These are phyloP conservation scores for Orychophragmus violaceus DNA, from an alignment of 345 rosid genomes.

Conservation along the genomic window DNA sequence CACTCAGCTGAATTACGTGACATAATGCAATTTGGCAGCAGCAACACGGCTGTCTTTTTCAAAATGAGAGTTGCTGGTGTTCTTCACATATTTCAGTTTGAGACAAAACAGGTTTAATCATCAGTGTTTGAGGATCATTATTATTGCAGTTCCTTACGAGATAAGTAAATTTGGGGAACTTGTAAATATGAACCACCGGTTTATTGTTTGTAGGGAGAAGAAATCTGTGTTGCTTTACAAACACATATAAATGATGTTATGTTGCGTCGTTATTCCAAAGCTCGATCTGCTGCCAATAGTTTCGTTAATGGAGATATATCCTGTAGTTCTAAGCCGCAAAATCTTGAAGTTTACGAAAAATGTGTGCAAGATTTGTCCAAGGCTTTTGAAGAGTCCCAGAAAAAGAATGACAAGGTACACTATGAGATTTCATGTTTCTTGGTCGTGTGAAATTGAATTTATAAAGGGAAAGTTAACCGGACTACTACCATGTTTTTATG, in stretches of 20 bases:
- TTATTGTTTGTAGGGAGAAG: conserved; percentile 68
- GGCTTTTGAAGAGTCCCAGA: conserved; percentile 70
- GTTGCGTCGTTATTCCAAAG: conserved; percentile 97
- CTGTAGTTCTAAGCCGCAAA: conserved; percentile 50
- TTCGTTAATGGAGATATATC: conserved; percentile 67
- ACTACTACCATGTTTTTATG: background rate
- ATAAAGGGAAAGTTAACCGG: background rate
- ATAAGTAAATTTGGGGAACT: background rate
- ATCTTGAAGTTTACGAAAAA: conserved; percentile 59
- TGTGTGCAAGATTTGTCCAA: conserved; percentile 75
- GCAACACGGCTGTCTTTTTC: conserved; percentile 95
- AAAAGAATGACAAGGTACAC: conserved; percentile 55
- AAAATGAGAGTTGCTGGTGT: conserved; percentile 99
- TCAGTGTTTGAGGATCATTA: background rate
- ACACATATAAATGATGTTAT: conserved; percentile 98
- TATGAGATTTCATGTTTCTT: conserved; percentile 2
- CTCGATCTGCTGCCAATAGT: conserved; percentile 56
- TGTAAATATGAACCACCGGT: conserved; percentile 5
- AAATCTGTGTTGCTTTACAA: conserved; percentile 96
- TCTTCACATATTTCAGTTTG: conserved; percentile 95
- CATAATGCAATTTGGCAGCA: conserved; percentile 99
- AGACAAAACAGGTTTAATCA: conserved; percentile 81
- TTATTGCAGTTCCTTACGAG: background rate
- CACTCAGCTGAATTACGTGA: conserved; percentile 96
- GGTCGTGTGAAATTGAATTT: background rate